A percentile compares a stretch with the other conserved stretches of the same genome.
phyloP scores from a whole-genome alignment of 495 filamentous ascomycete species.

The Lasiosphaeria hispida region DNA sequence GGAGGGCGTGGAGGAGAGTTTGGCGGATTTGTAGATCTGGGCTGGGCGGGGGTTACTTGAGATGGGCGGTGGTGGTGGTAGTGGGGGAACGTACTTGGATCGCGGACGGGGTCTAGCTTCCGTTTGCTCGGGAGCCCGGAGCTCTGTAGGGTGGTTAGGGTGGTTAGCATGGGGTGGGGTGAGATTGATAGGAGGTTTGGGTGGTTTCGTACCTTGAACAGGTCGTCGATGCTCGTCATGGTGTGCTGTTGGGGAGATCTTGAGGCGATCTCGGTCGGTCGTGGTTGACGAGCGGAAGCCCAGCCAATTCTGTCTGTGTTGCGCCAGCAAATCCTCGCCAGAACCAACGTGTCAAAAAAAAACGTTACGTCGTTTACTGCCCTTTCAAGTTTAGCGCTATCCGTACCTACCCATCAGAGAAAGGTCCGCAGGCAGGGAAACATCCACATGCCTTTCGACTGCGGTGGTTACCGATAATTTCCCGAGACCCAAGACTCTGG shows the following conservation, averaged over 20 bases:
- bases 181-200: not conserved
- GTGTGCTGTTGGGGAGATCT: slow-evolving; percentile 9
- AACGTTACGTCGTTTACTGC: too few species aligned
- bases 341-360: not conserved
- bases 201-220: slow-evolving; percentile 68
- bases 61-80: not conserved
- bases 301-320: not conserved
- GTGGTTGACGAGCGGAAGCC: slow-evolving; percentile 4
- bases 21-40: slow-evolving; percentile 85
- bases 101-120: slow-evolving; percentile 67
- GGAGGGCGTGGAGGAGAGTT: slow-evolving; percentile 55
- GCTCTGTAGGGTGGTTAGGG: slow-evolving; percentile 41
- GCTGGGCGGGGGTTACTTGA: slow-evolving; percentile 41
- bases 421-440: too few species aligned
- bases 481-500: too few species aligned
- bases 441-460: too few species aligned
- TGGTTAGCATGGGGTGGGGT: not conserved
- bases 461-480: too few species aligned
- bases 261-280: slow-evolving; percentile 1
- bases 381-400: too few species aligned
- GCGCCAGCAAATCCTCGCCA: slow-evolving; percentile 13
- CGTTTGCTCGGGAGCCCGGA: slow-evolving; percentile 62
- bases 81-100: slow-evolving; percentile 60
- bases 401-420: too few species aligned
- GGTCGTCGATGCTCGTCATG: slow-evolving; percentile 77